phyloP scores from a whole-genome alignment of 345 rosid species.

The Syzygium grande region DNA sequence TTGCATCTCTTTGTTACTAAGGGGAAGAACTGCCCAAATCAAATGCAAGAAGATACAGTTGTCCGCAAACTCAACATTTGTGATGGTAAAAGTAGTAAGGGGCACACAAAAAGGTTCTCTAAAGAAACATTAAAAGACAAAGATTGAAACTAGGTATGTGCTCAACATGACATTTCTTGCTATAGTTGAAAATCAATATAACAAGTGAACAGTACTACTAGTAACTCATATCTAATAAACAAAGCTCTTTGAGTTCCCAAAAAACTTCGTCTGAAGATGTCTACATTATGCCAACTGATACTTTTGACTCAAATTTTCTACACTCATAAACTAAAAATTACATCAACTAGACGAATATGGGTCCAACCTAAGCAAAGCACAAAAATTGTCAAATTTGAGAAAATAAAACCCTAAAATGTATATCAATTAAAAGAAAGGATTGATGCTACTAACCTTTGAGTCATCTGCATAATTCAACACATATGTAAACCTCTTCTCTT shows the following conservation, averaged over 20 bases:
- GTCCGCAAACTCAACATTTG: neutral
- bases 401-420: neutral
- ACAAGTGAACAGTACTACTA: neutral
- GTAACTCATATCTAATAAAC: neutral
- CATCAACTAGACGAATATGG: neutral
- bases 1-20: neutral
- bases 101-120: neutral
- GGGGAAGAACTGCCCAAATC: neutral
- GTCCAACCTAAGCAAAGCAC: neutral
- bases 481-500: conserved; percentile 94
- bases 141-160: neutral
- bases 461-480: conserved; percentile 73
- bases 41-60: neutral
- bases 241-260: neutral
- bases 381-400: neutral
- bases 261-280: neutral
- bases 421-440: neutral
- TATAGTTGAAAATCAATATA: neutral
- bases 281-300: neutral
- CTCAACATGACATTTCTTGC: neutral
- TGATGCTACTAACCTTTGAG: conserved; percentile 45
- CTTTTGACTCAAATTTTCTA: neutral
- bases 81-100: neutral
- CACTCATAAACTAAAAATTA: neutral
- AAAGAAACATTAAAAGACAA: neutral